phyloP scores from a whole-genome alignment of 1,139 yeast genomes.

The Pichia sp. region DNA sequence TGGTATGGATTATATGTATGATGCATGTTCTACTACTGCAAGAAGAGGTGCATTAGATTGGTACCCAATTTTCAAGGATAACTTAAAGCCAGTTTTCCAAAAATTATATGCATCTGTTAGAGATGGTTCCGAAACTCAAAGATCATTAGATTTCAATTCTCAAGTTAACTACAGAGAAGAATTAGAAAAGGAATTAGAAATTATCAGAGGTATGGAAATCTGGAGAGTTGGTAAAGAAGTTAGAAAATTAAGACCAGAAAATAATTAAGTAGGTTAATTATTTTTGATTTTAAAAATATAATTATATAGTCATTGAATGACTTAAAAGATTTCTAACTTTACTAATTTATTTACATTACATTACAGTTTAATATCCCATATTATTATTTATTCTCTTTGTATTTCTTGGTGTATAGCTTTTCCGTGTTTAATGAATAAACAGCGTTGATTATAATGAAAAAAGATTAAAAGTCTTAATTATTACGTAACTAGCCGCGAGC shows the following conservation, averaged over 20 bases:
- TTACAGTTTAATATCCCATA: neutral
- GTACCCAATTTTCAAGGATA: conserved; percentile 98
- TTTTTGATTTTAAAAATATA: neutral
- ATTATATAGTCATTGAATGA: conserved; percentile 8
- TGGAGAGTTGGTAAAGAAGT: conserved; percentile 99
- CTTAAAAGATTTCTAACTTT: conserved; percentile 1
- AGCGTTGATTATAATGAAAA: conserved; percentile 10
- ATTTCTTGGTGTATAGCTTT: conserved; percentile 20
- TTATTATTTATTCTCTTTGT: conserved; percentile 4
- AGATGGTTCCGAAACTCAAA: conserved; percentile 95
- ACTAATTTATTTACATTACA: neutral
- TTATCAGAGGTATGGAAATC: conserved; percentile 96
- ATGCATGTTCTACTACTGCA: conserved; percentile 99
- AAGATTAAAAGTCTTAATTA: no score
- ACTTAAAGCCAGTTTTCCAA: conserved; percentile 96
- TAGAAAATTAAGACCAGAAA: conserved; percentile 98
- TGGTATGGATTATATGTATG: conserved; percentile 99
- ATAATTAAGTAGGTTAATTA: conserved; percentile 49
- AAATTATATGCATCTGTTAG: conserved; percentile 92
- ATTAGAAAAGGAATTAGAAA: conserved; percentile 87
- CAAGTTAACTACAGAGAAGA: conserved; percentile 96
- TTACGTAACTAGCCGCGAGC: neutral
- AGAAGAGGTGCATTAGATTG: conserved; percentile 99
- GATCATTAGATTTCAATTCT: conserved; percentile 97
- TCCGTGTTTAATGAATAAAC: conserved; percentile 30